phyloP scores from a whole-genome alignment of 2,329 filamentous ascomycete species.

The Aureobasidium sp. region DNA sequence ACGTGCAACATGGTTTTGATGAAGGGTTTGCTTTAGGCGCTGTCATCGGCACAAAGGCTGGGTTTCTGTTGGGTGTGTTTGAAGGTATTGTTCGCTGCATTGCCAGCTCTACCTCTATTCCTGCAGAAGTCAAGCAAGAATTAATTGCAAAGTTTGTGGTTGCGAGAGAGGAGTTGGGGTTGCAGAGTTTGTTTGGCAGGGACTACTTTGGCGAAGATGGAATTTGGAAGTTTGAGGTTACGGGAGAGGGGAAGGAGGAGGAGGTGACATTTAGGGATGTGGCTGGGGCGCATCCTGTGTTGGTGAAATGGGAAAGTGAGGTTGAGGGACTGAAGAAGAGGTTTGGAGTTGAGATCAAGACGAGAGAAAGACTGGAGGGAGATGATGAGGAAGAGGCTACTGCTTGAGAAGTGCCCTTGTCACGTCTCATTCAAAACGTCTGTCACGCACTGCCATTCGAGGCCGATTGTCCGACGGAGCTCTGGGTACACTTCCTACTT shows the following conservation, averaged over 20 bases:
- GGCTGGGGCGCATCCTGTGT: conserved; percentile 59
- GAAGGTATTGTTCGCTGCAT: conserved; percentile 55
- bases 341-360: conserved; percentile 32
- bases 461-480: no score
- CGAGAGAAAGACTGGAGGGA: neutral
- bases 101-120: conserved; percentile 32
- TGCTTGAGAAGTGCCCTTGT: neutral
- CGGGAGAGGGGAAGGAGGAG: conserved; percentile 28
- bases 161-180: conserved; percentile 37
- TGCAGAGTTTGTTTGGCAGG: conserved; percentile 55
- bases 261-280: conserved; percentile 55
- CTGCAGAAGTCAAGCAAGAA: conserved; percentile 20
- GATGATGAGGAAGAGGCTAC: conserved; percentile 2
- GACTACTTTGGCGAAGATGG: conserved; percentile 66
- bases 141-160: conserved; percentile 22
- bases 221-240: conserved; percentile 57
- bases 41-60: conserved; percentile 66
- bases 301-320: conserved; percentile 53
- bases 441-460: neutral
- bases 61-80: conserved; percentile 67
- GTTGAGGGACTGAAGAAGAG: conserved; percentile 37
- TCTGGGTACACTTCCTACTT: no score
- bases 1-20: conserved; percentile 84
- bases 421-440: neutral
- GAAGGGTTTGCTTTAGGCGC: conserved; percentile 83